Conservation (phyloP, 164 flowering plant genomes). For the Cinnamomum micranthum region DNA sequence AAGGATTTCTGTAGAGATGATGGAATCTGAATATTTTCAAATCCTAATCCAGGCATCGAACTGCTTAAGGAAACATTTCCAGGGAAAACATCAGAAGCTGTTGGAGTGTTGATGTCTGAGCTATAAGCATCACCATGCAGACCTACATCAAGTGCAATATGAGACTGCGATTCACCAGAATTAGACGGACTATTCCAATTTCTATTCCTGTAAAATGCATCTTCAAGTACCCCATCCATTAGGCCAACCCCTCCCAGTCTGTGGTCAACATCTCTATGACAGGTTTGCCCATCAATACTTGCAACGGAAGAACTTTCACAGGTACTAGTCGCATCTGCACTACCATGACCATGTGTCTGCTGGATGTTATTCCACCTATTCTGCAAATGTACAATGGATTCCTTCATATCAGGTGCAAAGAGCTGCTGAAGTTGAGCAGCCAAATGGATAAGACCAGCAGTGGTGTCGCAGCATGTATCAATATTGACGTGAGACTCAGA, state of each 20-base stretch:
- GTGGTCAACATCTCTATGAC: conserved; percentile 17
- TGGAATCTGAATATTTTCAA: conserved; percentile 32
- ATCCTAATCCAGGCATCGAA: conserved; percentile 19
- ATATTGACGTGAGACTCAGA: conserved; percentile 60
- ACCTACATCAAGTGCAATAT: conserved; percentile 25
- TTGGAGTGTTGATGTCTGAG: conserved; percentile 14
- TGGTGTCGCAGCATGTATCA: conserved; percentile 82
- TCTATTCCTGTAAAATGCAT: conserved; percentile 58
- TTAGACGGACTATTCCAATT: conserved; percentile 20
- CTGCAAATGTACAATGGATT: conserved; percentile 78
- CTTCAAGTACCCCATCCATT: conserved; percentile 86
- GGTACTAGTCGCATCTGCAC: conserved; percentile 17
- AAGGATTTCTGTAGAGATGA: conserved; percentile 28
- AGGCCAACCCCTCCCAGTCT: conserved; percentile 35
- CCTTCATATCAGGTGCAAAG: conserved; percentile 88
- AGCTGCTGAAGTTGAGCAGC: conserved; percentile 80
- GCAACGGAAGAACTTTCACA: conserved; percentile 19
- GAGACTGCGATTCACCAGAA: conserved; percentile 23
- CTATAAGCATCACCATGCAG: conserved; percentile 25
- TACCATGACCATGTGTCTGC: conserved; percentile 29
- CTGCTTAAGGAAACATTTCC: conserved; percentile 19
- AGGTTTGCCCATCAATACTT: conserved; percentile 20
- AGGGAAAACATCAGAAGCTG: conserved; percentile 17
- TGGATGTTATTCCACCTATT: conserved; percentile 74
- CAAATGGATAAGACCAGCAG: conserved; percentile 60